Percentiles rank a stretch among this genome's conserved stretches.
Conservation (phyloP, 257 asterid species). For the Fraxinus excelsior region DNA sequence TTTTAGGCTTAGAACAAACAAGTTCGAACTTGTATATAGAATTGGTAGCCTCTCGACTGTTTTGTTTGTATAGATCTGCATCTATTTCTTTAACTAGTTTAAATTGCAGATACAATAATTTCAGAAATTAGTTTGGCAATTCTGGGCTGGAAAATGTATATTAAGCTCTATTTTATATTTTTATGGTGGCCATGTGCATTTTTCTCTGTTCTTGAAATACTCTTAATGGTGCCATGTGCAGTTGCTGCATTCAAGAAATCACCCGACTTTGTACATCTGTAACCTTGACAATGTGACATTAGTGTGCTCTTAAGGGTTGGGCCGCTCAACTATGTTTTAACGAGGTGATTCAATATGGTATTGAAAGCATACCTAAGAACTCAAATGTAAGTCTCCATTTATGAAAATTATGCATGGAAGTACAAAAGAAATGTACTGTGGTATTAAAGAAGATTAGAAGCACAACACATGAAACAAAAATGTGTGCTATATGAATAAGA, state of each 20-base stretch:
- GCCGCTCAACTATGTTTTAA: no score
- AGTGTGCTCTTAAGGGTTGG: no score
- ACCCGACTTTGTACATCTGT: neutral
- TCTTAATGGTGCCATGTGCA: conserved; percentile 16
- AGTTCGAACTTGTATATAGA: conserved; percentile 41
- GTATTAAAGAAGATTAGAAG: neutral
- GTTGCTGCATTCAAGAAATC: neutral
- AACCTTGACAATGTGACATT: neutral
- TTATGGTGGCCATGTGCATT: conserved; percentile 19
- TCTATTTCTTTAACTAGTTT: conserved; percentile 25
- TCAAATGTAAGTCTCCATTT: no score
- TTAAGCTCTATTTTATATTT: neutral
- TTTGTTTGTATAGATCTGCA: conserved; percentile 23
- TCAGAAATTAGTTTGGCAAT: conserved; percentile 15
- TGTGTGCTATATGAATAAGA: neutral
- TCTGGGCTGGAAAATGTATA: conserved; percentile 14
- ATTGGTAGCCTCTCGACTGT: conserved; percentile 27
- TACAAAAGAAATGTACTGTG: neutral
- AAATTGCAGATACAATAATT: neutral
- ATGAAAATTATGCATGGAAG: no score
- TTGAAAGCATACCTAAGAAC: no score
- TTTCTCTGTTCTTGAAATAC: conserved; percentile 15
- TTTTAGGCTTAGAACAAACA: conserved; percentile 26
- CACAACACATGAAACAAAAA: neutral
- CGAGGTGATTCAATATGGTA: no score